A percentile compares a stretch with the other conserved stretches of the same genome.
These are phyloP conservation scores for Trichoderma atrobrunneum DNA, from an alignment of 2,329 filamentous ascomycete species.

Conservation along the genomic window DNA sequence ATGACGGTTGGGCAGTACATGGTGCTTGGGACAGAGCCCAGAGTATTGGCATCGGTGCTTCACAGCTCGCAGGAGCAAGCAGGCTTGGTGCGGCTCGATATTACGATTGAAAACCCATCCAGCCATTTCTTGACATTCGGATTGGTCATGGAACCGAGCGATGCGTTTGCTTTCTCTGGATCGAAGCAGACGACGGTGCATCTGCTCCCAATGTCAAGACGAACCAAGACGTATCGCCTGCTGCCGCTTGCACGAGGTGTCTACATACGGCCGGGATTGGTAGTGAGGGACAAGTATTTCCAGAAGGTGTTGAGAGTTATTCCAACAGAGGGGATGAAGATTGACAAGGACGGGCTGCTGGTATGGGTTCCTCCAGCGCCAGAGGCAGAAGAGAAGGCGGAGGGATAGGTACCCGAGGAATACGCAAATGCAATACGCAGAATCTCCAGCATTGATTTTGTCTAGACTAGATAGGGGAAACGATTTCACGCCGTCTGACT, in stretches of 20 bases:
- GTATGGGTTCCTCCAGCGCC: constrained; percentile 54
- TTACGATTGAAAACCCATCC: constrained; percentile 88
- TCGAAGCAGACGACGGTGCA: constrained; percentile 78
- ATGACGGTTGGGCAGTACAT: constrained; percentile 77
- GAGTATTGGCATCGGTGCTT: constrained; percentile 66
- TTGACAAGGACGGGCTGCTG: constrained; percentile 61
- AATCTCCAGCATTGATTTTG: background rate
- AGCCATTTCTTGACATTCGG: constrained; percentile 94
- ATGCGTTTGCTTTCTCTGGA: constrained; percentile 90
- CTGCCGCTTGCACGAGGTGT: constrained; percentile 62
- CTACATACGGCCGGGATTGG: constrained; percentile 70
- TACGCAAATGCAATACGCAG: background rate
- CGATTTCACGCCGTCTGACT: background rate
- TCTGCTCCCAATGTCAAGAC: constrained; percentile 75
- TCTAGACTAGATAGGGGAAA: constrained; percentile 6
- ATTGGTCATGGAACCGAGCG: constrained; percentile 84
- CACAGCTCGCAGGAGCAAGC: constrained; percentile 38
- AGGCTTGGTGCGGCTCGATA: constrained; percentile 45
- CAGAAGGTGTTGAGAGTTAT: constrained; percentile 83
- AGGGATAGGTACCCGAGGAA: background rate
- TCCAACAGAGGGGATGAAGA: constrained; percentile 69
- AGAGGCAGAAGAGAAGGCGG: constrained; percentile 12
- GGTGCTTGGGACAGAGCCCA: constrained; percentile 79
- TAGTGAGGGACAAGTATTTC: constrained; percentile 87
- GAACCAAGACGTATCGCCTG: constrained; percentile 70